Evolutionary conservation across 164 flowering plant genomes (phyloP).

Genomic region (Euptelea pleiosperma): DNA sequence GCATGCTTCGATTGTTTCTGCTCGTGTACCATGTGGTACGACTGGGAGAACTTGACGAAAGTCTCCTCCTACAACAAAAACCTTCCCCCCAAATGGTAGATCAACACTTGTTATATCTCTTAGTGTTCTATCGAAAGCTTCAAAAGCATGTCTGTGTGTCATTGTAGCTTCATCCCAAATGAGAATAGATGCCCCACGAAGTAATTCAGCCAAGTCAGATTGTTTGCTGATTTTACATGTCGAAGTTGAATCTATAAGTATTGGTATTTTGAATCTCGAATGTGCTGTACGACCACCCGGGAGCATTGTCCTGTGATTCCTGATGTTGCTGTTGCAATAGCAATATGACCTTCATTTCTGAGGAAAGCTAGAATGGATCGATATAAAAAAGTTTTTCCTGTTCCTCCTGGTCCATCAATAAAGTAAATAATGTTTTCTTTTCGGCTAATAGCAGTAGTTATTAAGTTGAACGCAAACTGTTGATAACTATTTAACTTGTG

Average conservation of each 20-base stretch:
- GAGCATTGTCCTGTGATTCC: background rate
- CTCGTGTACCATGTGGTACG: background rate
- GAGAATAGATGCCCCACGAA: background rate
- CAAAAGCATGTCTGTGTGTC: background rate
- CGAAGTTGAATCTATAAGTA: background rate
- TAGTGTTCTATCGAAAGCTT: background rate
- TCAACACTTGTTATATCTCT: background rate
- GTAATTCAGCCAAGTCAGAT: background rate
- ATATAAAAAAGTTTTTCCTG: constrained; percentile 5
- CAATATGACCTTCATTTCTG: background rate
- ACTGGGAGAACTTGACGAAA: no score
- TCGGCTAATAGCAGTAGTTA: background rate
- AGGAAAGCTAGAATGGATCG: background rate
- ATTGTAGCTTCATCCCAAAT: constrained; percentile 10
- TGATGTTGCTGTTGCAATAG: background rate
- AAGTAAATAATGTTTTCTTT: background rate
- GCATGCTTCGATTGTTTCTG: background rate
- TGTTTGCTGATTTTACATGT: background rate
- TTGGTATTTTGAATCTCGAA: background rate
- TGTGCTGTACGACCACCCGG: background rate
- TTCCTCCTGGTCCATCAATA: background rate
- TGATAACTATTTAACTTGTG: background rate
- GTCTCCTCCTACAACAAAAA: background rate
- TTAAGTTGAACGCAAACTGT: background rate
- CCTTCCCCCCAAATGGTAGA: background rate